A percentile compares a stretch with the other conserved stretches of the same genome.
phyloP scores from a whole-genome alignment of 805 yeast species.

The Barnettozyma wickerhamii region DNA sequence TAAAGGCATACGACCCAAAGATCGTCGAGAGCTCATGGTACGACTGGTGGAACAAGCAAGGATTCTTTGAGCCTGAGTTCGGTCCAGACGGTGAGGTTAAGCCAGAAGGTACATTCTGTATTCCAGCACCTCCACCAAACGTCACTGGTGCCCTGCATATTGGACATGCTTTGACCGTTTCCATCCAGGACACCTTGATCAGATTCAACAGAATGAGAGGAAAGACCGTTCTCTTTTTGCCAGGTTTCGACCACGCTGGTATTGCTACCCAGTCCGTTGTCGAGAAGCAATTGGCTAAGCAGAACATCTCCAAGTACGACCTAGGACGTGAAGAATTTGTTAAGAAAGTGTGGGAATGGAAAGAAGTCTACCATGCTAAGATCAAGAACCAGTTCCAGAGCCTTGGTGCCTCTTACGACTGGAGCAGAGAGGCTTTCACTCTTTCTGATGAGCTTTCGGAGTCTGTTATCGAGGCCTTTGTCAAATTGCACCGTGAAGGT shows the following conservation, averaged over 20 bases:
- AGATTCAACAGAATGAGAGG: slow-evolving; percentile 98
- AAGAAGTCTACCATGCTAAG: slow-evolving; percentile 83
- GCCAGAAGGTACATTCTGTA: slow-evolving; percentile 80
- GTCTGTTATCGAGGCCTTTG: slow-evolving; percentile 89
- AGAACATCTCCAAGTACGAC: slow-evolving; percentile 89
- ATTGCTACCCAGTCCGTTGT: slow-evolving; percentile 98
- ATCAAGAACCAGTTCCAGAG: slow-evolving; percentile 81
- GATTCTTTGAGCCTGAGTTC: slow-evolving; percentile 84
- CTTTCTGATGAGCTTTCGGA: slow-evolving; percentile 70
- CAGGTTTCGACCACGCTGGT: slow-evolving; percentile 99
- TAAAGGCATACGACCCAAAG: slow-evolving; percentile 90
- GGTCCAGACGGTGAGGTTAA: slow-evolving; percentile 67
- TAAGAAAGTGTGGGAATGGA: slow-evolving; percentile 96
- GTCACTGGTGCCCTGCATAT: slow-evolving; percentile 98
- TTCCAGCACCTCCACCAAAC: slow-evolving; percentile 99
- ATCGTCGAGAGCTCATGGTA: slow-evolving; percentile 97
- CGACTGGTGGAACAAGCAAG: slow-evolving; percentile 91
- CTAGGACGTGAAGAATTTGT: slow-evolving; percentile 88
- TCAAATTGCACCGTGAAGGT: slow-evolving; percentile 89
- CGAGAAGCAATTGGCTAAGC: slow-evolving; percentile 84
- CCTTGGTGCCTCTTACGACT: slow-evolving; percentile 96
- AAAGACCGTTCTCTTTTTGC: slow-evolving; percentile 84
- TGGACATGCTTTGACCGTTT: slow-evolving; percentile 94
- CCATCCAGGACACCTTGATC: slow-evolving; percentile 90
- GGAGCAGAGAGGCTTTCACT: slow-evolving; percentile 94